Evolutionary conservation across 495 filamentous ascomycete genomes (phyloP).

Genomic region (Aspergillus cristatus): DNA sequence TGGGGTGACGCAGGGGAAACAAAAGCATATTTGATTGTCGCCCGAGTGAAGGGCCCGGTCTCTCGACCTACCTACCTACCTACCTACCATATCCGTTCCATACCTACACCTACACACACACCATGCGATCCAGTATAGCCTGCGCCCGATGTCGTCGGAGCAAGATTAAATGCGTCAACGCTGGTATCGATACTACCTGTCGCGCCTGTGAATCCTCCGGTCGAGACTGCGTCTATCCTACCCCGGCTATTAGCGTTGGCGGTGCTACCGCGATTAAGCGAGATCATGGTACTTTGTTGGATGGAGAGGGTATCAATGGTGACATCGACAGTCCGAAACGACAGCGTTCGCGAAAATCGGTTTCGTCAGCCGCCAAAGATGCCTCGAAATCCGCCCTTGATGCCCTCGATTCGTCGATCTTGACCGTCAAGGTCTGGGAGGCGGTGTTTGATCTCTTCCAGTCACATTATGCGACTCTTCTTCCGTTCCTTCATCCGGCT

Average conservation of each 20-base stretch:
- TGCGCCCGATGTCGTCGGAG: constrained; percentile 69
- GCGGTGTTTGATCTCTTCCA: constrained; percentile 70
- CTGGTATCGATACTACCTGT: constrained; percentile 63
- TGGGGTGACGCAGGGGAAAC: too few species aligned
- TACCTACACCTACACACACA: too few species aligned
- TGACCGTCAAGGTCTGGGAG: constrained; percentile 62
- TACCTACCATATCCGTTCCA: too few species aligned
- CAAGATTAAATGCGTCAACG: constrained; percentile 81
- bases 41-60: neutral
- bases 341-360: constrained; percentile 43
- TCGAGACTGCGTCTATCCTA: constrained; percentile 67
- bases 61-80: neutral
- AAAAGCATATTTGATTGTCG: too few species aligned
- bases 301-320: constrained; percentile 42
- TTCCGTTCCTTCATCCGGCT: constrained; percentile 75
- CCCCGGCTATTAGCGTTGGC: constrained; percentile 48
- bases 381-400: constrained; percentile 27
- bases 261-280: constrained; percentile 41
- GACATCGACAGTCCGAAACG: constrained; percentile 52
- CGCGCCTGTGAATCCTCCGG: constrained; percentile 67
- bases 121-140: constrained; percentile 71
- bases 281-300: constrained; percentile 37
- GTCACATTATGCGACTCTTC: constrained; percentile 69
- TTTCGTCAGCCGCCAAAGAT: constrained; percentile 23
- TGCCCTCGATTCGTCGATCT: constrained; percentile 39